Percentiles rank a stretch among this genome's conserved stretches.
Conservation (phyloP, 345 rosid genomes). For the Reutealis trisperma region DNA sequence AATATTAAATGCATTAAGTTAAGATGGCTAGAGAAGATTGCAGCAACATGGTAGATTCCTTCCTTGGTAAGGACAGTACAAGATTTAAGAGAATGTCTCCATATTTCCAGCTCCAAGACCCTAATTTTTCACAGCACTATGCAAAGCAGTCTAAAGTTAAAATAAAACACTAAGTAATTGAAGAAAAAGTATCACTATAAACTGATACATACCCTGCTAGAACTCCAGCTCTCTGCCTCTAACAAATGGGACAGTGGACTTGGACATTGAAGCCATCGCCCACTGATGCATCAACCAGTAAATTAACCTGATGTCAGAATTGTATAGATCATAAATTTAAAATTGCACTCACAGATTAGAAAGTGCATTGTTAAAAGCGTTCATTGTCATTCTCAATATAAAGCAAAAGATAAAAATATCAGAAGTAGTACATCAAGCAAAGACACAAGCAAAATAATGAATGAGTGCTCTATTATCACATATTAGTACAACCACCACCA, state of each 20-base stretch:
- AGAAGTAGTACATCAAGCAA: neutral
- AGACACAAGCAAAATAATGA: neutral
- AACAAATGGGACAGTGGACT: slow-evolving; percentile 59
- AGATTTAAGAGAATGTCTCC: neutral
- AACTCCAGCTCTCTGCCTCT: slow-evolving; percentile 81
- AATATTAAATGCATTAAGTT: neutral
- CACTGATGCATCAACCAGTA: slow-evolving; percentile 95
- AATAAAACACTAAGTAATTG: neutral
- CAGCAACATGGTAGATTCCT: neutral
- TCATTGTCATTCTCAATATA: neutral
- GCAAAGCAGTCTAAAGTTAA: neutral
- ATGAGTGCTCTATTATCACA: neutral
- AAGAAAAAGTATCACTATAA: neutral
- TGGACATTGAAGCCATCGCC: slow-evolving; percentile 75
- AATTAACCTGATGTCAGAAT: slow-evolving; percentile 86
- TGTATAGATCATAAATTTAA: slow-evolving; percentile 48
- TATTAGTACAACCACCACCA: neutral
- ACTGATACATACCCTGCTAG: slow-evolving; percentile 62
- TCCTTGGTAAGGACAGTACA: neutral
- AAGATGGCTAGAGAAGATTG: neutral
- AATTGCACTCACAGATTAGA: slow-evolving; percentile 32
- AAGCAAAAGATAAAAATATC: slow-evolving; percentile 5
- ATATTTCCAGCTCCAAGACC: neutral
- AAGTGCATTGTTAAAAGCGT: slow-evolving; percentile 16
- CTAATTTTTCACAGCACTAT: slow-evolving; percentile 10